Evolutionary conservation across 2,329 filamentous ascomycete genomes (phyloP).

Genomic region (Chaetomium sp.): DNA sequence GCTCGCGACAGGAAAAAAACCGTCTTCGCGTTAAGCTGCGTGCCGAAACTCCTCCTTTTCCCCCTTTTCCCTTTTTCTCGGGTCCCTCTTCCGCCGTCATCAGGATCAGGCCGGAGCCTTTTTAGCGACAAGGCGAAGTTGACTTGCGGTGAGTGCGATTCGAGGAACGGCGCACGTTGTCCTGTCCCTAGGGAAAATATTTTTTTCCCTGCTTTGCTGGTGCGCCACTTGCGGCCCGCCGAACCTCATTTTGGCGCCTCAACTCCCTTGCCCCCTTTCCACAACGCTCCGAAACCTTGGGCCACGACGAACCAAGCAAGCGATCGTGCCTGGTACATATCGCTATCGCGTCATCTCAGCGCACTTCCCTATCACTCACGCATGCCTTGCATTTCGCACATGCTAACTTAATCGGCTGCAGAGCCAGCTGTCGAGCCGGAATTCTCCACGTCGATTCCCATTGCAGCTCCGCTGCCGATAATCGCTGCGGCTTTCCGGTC

Average conservation of each 20-base stretch:
- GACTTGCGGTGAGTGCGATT: slow-evolving; percentile 25
- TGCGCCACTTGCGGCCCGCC: slow-evolving; percentile 27
- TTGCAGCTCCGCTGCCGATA: slow-evolving; percentile 14
- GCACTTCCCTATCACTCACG: slow-evolving; percentile 12
- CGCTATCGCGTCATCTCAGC: slow-evolving; percentile 15
- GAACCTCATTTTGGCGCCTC: slow-evolving; percentile 29
- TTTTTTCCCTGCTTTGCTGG: slow-evolving; percentile 24
- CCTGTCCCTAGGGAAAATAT: slow-evolving; percentile 16
- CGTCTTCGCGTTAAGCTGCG: slow-evolving; percentile 30
- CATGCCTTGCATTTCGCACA: slow-evolving; percentile 22
- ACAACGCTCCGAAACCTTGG: slow-evolving; percentile 1
- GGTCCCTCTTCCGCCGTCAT: slow-evolving; percentile 26
- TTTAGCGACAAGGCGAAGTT: slow-evolving; percentile 13
- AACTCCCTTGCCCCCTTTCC: slow-evolving; percentile 21
- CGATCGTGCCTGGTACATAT: slow-evolving; percentile 25
- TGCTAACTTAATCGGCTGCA: slow-evolving; percentile 24
- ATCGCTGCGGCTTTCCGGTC: slow-evolving; percentile 31
- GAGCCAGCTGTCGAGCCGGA: slow-evolving; percentile 28
- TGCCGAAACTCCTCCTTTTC: slow-evolving; percentile 22
- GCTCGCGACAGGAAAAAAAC: slow-evolving; percentile 33
- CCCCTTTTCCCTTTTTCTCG: slow-evolving; percentile 21
- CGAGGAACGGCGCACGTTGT: slow-evolving; percentile 19
- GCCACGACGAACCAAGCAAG: slow-evolving; percentile 8
- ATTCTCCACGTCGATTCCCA: slow-evolving; percentile 14
- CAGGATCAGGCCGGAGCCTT: slow-evolving; percentile 20